phyloP scores from a whole-genome alignment of 2,329 filamentous ascomycete genomes.

The Colletotrichum trifolii region DNA sequence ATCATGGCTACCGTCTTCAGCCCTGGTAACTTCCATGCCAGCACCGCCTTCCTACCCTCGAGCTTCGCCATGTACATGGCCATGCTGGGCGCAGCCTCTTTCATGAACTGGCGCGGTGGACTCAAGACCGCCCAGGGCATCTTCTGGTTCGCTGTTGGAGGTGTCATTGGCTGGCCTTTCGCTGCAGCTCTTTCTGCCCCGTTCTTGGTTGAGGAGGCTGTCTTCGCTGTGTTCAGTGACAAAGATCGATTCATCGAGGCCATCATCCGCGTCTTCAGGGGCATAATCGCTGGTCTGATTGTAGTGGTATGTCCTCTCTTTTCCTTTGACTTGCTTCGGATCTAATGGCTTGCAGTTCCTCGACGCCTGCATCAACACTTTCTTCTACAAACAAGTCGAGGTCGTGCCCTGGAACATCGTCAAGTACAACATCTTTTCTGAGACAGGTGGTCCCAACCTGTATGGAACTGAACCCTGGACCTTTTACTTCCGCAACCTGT shows the following conservation, averaged over 20 bases:
- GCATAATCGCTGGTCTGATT: constrained; percentile 71
- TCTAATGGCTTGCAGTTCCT: constrained; percentile 60
- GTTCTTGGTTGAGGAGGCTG: constrained; percentile 81
- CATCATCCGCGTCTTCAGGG: constrained; percentile 72
- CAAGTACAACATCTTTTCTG: constrained; percentile 92
- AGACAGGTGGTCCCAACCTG: constrained; percentile 84
- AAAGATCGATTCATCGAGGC: constrained; percentile 70
- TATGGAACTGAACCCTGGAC: constrained; percentile 98
- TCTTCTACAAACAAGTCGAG: constrained; percentile 84
- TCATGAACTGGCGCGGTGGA: constrained; percentile 88
- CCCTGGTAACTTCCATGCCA: constrained; percentile 94
- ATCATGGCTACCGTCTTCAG: constrained; percentile 80
- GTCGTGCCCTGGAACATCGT: constrained; percentile 93
- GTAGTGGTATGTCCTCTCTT: constrained; percentile 70
- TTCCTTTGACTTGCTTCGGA: constrained; percentile 9
- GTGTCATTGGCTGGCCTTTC: constrained; percentile 94
- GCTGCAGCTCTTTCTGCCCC: constrained; percentile 83
- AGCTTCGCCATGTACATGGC: constrained; percentile 97
- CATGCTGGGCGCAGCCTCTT: constrained; percentile 86
- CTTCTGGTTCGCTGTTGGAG: constrained; percentile 89
- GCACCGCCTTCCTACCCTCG: constrained; percentile 87
- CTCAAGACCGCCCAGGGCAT: constrained; percentile 85
- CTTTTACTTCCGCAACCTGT: constrained; percentile 92
- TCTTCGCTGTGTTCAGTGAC: constrained; percentile 66
- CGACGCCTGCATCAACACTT: constrained; percentile 79